Conservation (phyloP, 768 basidiomycete genomes). For the Termitomyces sp. region DNA sequence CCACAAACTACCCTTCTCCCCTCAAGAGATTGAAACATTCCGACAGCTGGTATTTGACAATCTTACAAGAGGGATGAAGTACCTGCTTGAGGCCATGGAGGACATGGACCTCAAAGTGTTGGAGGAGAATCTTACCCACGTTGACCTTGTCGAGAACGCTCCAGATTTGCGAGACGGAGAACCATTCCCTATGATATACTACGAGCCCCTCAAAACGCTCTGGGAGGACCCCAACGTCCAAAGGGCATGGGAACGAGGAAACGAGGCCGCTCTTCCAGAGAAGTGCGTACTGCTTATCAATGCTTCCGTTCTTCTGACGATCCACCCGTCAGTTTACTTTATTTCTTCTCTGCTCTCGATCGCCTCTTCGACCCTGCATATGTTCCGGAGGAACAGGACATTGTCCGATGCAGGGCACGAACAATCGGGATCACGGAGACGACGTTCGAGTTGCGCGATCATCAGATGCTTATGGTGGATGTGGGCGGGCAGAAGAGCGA, state of each 20-base stretch:
- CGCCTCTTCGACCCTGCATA: constrained; percentile 74
- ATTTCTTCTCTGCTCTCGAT: constrained; percentile 78
- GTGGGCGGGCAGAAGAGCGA: constrained; percentile 94
- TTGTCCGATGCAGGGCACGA: constrained; percentile 78
- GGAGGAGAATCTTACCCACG: constrained; percentile 50
- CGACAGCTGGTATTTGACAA: constrained; percentile 94
- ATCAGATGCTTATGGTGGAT: constrained; percentile 91
- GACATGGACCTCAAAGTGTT: constrained; percentile 77
- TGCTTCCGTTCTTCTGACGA: constrained; percentile 6
- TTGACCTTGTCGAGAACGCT: constrained; percentile 62
- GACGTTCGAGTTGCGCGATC: constrained; percentile 69
- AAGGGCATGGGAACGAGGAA: constrained; percentile 73
- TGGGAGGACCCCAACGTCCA: constrained; percentile 79
- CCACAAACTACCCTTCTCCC: constrained; percentile 78
- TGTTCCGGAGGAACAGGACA: constrained; percentile 79
- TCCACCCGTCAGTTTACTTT: constrained; percentile 42
- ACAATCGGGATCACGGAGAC: constrained; percentile 93
- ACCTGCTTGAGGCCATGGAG: constrained; percentile 83
- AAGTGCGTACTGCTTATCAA: constrained; percentile 43
- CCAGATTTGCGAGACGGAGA: constrained; percentile 76
- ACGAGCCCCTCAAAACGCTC: constrained; percentile 59
- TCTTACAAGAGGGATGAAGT: constrained; percentile 78
- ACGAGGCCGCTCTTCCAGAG: constrained; percentile 89
- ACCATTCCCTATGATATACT: constrained; percentile 66
- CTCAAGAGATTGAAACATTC: constrained; percentile 81